Base-by-base conservation (phyloP, 345 rosid species). In the Eucalyptus curtisii region DNA sequence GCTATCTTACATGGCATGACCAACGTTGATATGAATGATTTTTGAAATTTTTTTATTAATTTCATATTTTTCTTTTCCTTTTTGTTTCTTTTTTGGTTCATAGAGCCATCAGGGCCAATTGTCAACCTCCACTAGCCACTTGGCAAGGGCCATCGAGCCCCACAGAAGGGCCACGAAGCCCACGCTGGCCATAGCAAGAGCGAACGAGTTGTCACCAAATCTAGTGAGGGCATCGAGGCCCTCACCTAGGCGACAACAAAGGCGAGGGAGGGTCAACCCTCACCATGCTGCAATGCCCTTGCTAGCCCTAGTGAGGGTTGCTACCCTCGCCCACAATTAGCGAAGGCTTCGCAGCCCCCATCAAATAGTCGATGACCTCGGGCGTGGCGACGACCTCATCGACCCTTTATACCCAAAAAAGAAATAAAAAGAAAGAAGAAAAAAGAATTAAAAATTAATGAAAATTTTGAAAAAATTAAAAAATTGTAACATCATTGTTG, bases 81-180 rank as follows among this genome's bases (percentile, higher is more conserved):
- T 55, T 24, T 25, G 0, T 55, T 25, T 10, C 3, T 57, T 53
- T 24, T 24, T 10, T 24, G 12, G 30, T 57, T 57, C 30, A 22
- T 1, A 10, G 1, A 25, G n/a, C n/a, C 0, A 24, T 13, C 0
- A 11, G 1, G 13, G 3, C 2, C 0, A 1, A 0, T 53, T 20
- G 27, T 50, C 59, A 53, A 53, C 1, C 27, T 53, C 27, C 2
- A 22, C 59, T 9, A 22, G 59, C 59, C 27, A 20, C 27, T 57
- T 57, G 64, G 64, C 3, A 1, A 25, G 1, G 64, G 13, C n/a
- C 2, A 5, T 22, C 3, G 1, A 0, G 2, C 12, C n/a, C n/a
- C 2, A 25, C 0, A 57, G 0, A 0, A 9, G n/a, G 3, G 6
- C 13, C 1, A 57, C 3, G 1, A 57, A 25, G 1, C 66, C 66